Percentiles rank a stretch among this genome's conserved stretches.
These are phyloP conservation scores for Cladosporium sp. DNA, from an alignment of 2,329 filamentous ascomycete genomes.

Conservation along the genomic window DNA sequence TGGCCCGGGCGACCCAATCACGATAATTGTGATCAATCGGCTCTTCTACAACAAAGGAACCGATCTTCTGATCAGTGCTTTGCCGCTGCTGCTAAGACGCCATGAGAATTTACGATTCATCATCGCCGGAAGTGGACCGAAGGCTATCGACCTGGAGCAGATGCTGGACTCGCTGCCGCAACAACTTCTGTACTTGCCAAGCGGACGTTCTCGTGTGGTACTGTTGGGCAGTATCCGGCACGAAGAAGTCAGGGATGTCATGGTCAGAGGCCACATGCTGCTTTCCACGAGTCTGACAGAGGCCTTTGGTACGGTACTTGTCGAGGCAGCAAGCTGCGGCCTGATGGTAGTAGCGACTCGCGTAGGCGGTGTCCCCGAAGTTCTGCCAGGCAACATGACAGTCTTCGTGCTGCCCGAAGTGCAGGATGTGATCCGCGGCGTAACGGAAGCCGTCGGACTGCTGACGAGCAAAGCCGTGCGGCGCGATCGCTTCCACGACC, in stretches of 20 bases:
- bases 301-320: slow-evolving; percentile 96
- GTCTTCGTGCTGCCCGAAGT: slow-evolving; percentile 96
- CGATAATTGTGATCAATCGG: slow-evolving; percentile 94
- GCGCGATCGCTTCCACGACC: slow-evolving; percentile 92
- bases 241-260: slow-evolving; percentile 95
- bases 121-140: slow-evolving; percentile 92
- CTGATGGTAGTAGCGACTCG: slow-evolving; percentile 96
- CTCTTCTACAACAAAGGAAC: slow-evolving; percentile 99
- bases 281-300: slow-evolving; percentile 93
- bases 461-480: slow-evolving; percentile 78
- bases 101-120: slow-evolving; percentile 96
- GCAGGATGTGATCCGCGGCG: slow-evolving; percentile 88
- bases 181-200: slow-evolving; percentile 43
- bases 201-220: slow-evolving; percentile 85
- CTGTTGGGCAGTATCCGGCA: slow-evolving; percentile 91
- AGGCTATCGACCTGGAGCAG: slow-evolving; percentile 96
- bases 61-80: slow-evolving; percentile 92
- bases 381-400: slow-evolving; percentile 94
- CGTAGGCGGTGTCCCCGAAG: slow-evolving; percentile 95
- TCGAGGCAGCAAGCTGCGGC: slow-evolving; percentile 93
- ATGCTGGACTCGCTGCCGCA: slow-evolving; percentile 72
- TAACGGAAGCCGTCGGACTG: slow-evolving; percentile 82
- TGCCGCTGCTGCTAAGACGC: slow-evolving; percentile 84
- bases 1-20: slow-evolving; percentile 83
- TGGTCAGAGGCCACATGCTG: slow-evolving; percentile 96